Evolutionary conservation across 1,139 yeast genomes (phyloP), one percentile per base, ranked within the genome.

Genomic region (Hyphopichia khmerensis): DNA sequence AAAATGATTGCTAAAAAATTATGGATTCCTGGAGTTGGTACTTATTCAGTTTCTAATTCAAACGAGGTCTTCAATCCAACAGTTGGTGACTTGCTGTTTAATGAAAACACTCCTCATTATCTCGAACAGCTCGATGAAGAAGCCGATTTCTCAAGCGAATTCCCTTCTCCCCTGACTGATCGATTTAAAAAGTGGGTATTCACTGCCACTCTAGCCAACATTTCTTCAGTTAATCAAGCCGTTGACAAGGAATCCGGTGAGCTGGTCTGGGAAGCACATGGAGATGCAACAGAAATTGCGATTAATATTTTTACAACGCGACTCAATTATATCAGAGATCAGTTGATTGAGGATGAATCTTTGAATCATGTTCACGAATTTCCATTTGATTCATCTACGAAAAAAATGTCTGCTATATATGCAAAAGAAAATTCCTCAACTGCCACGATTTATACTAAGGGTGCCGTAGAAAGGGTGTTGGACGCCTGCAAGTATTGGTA

Each of bases 211-310:
- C 63, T 87, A 52, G 93, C 93, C 30, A 87, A 87, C 54, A 80
- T 85, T 56, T 90, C 95, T 3, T 69, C 72, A 15, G 79, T 86
- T 18, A 71, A 69, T 47, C 63, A 73, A 47, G 67, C 68, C 33
- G 54, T 6, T 71, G 64, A 36, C 3, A 11, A 16, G 17, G 34
- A 17, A 4, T 9, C n/a, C 3, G n/a, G n/a, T 6, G 34, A 32
- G 9, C 44, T 55, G 32, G 62, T 49, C 15, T 87, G 95, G 93
- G 80, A 79, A 52, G 89, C 88, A 14, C 84, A 82, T 54, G 95
- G 95, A 42, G 95, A 87, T 58, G 90, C 95, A 32, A 87, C 95
- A 3, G 95, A 87, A 64, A 80, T 84, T 55, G 93, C 95, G 13
- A 82, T 87, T 48, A 87, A 86, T 55, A 90, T 87, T 0, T 85